phyloP scores from a whole-genome alignment of 805 yeast species.

The Torulaspora indica region DNA sequence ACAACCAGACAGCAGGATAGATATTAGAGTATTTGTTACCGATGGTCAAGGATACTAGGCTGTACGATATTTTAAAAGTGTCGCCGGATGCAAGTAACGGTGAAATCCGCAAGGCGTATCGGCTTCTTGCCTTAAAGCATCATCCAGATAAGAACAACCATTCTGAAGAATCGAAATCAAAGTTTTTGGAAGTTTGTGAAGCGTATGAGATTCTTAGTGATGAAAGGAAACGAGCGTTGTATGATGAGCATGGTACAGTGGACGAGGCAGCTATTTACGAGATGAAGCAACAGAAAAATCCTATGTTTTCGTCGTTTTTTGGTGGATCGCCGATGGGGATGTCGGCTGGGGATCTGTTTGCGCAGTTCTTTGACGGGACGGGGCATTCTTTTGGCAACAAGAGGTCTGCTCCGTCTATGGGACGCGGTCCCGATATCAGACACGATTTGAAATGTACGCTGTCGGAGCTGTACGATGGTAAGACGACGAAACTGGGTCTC shows the following conservation, averaged over 20 bases:
- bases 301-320: conserved; percentile 8
- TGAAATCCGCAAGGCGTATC: conserved; percentile 53
- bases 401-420: background rate
- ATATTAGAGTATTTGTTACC: too few relatives aligned
- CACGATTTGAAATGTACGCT: conserved; percentile 52
- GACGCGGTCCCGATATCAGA: conserved; percentile 48
- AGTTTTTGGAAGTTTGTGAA: conserved; percentile 56
- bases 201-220: conserved; percentile 64
- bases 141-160: conserved; percentile 65
- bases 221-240: conserved; percentile 41
- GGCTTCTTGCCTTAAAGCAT: conserved; percentile 46
- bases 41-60: conserved; percentile 12
- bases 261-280: conserved; percentile 22
- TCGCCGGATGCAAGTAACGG: conserved; percentile 42
- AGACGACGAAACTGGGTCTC: conserved; percentile 49
- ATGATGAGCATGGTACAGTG: conserved; percentile 48
- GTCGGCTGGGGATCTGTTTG: conserved; percentile 32
- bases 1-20: too few relatives aligned
- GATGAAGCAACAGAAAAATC: conserved; percentile 11
- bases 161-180: conserved; percentile 45
- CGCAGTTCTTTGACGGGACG: conserved; percentile 28
- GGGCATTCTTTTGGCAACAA: conserved; percentile 1
- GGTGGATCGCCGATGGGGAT: conserved; percentile 10
- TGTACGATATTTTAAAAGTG: conserved; percentile 58
- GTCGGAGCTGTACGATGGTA: conserved; percentile 56